phyloP scores from a whole-genome alignment of 495 filamentous ascomycete genomes.

The Penicillium canariense region DNA sequence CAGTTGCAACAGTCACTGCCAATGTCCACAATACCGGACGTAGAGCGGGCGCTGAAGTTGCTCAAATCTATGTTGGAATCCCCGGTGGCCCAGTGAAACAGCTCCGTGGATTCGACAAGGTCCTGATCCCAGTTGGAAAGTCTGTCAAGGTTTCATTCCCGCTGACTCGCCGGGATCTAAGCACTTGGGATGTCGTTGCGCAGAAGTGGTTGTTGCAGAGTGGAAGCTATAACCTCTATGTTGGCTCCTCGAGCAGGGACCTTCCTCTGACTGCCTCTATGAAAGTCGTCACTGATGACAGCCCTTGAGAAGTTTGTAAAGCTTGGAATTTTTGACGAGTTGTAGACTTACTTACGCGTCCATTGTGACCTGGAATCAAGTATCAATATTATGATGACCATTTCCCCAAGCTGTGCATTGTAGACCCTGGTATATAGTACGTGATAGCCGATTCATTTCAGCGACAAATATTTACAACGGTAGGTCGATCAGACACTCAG shows the following conservation, averaged over 20 bases:
- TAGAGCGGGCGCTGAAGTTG: constrained; percentile 52
- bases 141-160: constrained; percentile 50
- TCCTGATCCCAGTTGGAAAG: constrained; percentile 38
- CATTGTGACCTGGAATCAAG: no score
- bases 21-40: constrained; percentile 54
- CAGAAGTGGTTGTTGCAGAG: constrained; percentile 58
- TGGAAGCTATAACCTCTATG: constrained; percentile 21
- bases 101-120: constrained; percentile 67
- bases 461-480: no score
- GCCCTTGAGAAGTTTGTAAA: not conserved
- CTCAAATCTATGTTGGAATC: constrained; percentile 53
- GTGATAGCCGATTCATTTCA: no score
- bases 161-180: constrained; percentile 62
- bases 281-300: constrained; percentile 6
- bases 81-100: constrained; percentile 52
- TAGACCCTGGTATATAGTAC: no score
- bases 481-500: not conserved
- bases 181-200: constrained; percentile 60
- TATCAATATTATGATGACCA: no score
- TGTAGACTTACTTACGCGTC: no score
- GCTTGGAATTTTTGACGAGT: no score
- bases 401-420: no score
- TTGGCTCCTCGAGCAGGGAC: constrained; percentile 25
- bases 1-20: constrained; percentile 46
- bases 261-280: constrained; percentile 20